phyloP scores from a whole-genome alignment of 768 basidiomycete species.

The Rhizopogon vesiculosus region DNA sequence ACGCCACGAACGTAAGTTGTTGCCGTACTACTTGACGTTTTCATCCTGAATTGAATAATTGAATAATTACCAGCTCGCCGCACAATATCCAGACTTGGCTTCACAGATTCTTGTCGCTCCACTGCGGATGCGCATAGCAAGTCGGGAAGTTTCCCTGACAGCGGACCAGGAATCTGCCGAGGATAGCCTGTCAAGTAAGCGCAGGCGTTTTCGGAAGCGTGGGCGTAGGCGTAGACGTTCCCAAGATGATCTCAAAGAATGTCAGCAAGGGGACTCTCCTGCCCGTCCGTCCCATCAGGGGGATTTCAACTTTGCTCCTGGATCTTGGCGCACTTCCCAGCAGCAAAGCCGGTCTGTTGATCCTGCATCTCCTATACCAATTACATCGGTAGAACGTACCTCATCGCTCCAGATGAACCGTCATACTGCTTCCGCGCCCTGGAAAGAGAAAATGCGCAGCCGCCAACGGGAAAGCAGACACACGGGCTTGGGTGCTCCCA shows the following conservation, averaged over 20 bases:
- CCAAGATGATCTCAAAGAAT: not conserved
- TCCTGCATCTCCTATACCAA: not conserved
- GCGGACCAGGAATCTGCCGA: not conserved
- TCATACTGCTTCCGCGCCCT: not conserved
- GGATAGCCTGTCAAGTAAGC: not conserved
- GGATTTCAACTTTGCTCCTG: not conserved
- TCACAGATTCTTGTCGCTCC: constrained; percentile 28
- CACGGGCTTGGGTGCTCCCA: not conserved
- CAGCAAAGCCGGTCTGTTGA: constrained; percentile 21
- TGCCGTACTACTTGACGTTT: not conserved
- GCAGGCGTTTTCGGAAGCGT: not conserved
- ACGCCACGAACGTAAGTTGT: constrained; percentile 33
- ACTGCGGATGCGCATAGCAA: constrained; percentile 9
- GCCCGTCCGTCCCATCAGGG: not conserved
- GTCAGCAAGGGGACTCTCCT: not conserved
- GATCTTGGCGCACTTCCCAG: constrained; percentile 11
- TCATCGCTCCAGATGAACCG: constrained; percentile 1
- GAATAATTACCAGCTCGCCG: constrained; percentile 24
- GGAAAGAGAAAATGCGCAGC: not conserved
- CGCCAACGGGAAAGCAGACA: not conserved
- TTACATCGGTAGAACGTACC: not conserved
- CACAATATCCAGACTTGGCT: constrained; percentile 29
- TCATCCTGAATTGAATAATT: not conserved
- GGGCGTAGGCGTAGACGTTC: not conserved
- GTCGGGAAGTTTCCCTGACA: not conserved